Evolutionary conservation across 106 monocot species (phyloP).

Genomic region (Apostasia ramifera): DNA sequence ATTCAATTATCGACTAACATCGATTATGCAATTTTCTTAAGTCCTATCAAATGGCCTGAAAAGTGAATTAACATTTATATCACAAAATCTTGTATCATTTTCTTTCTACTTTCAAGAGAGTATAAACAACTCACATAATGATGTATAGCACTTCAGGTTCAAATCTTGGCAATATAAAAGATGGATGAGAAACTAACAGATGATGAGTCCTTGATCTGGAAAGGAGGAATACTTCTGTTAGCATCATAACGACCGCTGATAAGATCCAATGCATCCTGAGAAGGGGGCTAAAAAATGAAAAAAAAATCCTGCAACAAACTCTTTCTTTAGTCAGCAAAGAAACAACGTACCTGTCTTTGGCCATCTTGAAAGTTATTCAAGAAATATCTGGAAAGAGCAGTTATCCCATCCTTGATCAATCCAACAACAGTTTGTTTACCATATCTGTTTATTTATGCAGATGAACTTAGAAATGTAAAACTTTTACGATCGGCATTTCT

Average conservation of each 20-base stretch:
- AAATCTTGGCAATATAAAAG: no score
- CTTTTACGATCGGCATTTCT: no score
- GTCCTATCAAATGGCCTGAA: no score
- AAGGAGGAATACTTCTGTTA: conserved; percentile 44
- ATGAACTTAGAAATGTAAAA: no score
- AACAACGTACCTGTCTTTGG: conserved; percentile 60
- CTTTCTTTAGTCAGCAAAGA: background rate
- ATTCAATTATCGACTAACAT: no score
- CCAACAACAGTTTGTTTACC: conserved; percentile 84
- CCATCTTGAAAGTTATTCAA: conserved; percentile 99
- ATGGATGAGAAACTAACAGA: conserved; percentile 39
- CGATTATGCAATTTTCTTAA: no score
- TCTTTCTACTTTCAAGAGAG: no score
- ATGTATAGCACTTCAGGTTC: no score
- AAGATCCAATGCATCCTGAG: conserved; percentile 87
- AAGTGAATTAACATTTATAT: no score
- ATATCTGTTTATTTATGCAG: conserved; percentile 28
- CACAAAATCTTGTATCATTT: no score
- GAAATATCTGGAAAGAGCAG: conserved; percentile 89
- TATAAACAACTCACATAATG: no score
- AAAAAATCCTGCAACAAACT: background rate
- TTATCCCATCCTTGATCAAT: conserved; percentile 87
- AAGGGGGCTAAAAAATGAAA: background rate
- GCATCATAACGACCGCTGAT: conserved; percentile 67
- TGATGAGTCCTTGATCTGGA: conserved; percentile 65